Percentiles rank a stretch among this genome's conserved stretches.
Evolutionary conservation across 768 basidiomycete species (phyloP).

Genomic region (Rhizopogon vinicolor): DNA sequence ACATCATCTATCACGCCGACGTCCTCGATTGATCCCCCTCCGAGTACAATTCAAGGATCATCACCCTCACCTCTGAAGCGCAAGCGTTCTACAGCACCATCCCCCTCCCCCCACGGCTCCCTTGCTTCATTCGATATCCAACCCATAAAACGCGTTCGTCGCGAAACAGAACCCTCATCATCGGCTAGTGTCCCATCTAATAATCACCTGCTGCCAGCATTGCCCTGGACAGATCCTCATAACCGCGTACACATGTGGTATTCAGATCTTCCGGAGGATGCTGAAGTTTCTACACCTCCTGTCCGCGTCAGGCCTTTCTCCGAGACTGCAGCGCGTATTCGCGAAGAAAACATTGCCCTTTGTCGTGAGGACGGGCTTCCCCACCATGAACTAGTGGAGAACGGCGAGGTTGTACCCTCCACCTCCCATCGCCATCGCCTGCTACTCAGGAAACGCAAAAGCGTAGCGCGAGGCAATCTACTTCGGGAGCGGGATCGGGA

Average conservation of each 20-base stretch:
- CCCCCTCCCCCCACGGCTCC: background rate
- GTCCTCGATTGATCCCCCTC: background rate
- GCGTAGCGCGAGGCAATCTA: constrained; percentile 2
- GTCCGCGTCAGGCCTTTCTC: background rate
- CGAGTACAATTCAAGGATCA: background rate
- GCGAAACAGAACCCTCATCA: background rate
- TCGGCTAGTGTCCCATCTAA: constrained; percentile 2
- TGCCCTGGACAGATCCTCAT: background rate
- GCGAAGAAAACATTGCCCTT: constrained; percentile 9
- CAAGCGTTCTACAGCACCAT: constrained; percentile 1
- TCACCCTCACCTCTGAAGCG: background rate
- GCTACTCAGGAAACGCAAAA: constrained; percentile 6
- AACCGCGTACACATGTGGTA: constrained; percentile 7
- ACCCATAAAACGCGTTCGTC: constrained; percentile 1
- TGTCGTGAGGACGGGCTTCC: background rate
- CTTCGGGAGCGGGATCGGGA: constrained; percentile 17
- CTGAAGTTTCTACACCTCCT: background rate
- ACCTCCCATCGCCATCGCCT: constrained; percentile 2
- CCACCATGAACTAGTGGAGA: background rate
- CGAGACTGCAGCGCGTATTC: background rate
- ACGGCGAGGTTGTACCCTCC: background rate
- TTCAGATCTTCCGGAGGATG: constrained; percentile 3
- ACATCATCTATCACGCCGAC: background rate
- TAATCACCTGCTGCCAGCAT: background rate
- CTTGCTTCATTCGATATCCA: background rate